Evolutionary conservation across 257 asterid genomes (phyloP), one percentile per base, ranked within the genome.

Genomic region (Solanum arcanum): DNA sequence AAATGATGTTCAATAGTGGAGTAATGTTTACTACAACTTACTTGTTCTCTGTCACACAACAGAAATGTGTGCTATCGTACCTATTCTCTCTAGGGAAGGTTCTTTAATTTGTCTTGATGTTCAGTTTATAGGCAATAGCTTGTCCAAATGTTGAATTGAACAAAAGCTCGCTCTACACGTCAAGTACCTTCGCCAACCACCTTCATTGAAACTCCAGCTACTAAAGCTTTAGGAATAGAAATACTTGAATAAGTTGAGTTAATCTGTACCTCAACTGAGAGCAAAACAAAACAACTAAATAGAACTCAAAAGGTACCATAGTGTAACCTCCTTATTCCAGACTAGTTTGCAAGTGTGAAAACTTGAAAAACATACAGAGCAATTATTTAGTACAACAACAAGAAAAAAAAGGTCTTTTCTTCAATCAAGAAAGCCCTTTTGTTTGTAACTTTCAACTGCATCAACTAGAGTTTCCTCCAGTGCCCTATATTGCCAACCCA

Each of bases 401-500:
- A 16, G 33, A 11, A 75, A 52, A 29, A 37, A 37, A 33, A 27
- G 29, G 60, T 39, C 2, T 76, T 18, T 41, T 41, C 25, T 81
- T 81, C 46, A 89, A 84, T 89, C 92, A 47, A 93, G 25, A 86
- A 93, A 60, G 78, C 94, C 96, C 46, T 76, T 73, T 59, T 87
- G 90, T 86, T 91, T 93, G 94, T 92, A 96, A 88, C 89, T 91
- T 86, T 96, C 96, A 64, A 96, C 92, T 9, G 97, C 86, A 84
- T 94, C 98, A 39, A 89, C 90, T 3, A 95, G 89, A 68, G 95
- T 94, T 86, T 94, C 94, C 86, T 91, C 91, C 88, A 96, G 70
- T 73, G 95, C 86, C 92, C 94, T 92, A 83, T 73, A 92, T 42
- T 76, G 91, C 98, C 95, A 95, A 3, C 99, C 98, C 86, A 95